Evolutionary conservation across 257 asterid genomes (phyloP).

Genomic region (Solanum sejunctum): DNA sequence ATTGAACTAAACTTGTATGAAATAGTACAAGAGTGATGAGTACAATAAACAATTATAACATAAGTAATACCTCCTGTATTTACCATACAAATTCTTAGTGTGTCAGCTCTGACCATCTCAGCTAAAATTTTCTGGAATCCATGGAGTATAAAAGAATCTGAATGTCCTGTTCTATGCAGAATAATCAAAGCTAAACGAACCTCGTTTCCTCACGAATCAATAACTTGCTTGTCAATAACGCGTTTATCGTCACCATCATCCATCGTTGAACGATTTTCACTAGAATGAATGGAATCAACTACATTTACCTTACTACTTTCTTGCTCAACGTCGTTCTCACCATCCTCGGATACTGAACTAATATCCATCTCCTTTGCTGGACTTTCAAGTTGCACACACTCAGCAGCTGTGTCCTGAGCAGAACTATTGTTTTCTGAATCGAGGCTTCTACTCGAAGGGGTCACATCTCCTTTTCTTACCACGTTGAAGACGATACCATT

Average conservation of each 20-base stretch:
- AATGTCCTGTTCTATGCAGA: background rate
- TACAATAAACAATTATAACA: background rate
- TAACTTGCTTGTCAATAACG: slow-evolving; percentile 24
- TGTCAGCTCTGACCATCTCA: background rate
- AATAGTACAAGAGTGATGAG: background rate
- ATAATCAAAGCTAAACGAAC: background rate
- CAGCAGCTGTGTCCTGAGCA: slow-evolving; percentile 27
- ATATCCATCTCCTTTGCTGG: slow-evolving; percentile 41
- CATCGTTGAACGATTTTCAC: background rate
- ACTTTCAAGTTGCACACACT: slow-evolving; percentile 49
- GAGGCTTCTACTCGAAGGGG: slow-evolving; percentile 39
- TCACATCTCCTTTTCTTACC: slow-evolving; percentile 48
- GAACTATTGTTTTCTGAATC: slow-evolving; percentile 34
- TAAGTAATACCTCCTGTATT: background rate
- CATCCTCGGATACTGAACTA: slow-evolving; percentile 44
- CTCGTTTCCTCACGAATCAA: background rate
- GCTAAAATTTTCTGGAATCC: background rate
- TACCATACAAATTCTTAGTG: background rate
- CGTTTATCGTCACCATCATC: slow-evolving; percentile 16
- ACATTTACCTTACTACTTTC: slow-evolving; percentile 9
- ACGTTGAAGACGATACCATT: slow-evolving; percentile 64
- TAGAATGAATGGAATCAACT: background rate
- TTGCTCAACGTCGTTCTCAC: slow-evolving; percentile 11
- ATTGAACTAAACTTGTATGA: background rate
- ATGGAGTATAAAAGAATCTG: background rate